Evolutionary conservation across 1,284 basidiomycete species (phyloP).

Genomic region (Naganishia sp.): DNA sequence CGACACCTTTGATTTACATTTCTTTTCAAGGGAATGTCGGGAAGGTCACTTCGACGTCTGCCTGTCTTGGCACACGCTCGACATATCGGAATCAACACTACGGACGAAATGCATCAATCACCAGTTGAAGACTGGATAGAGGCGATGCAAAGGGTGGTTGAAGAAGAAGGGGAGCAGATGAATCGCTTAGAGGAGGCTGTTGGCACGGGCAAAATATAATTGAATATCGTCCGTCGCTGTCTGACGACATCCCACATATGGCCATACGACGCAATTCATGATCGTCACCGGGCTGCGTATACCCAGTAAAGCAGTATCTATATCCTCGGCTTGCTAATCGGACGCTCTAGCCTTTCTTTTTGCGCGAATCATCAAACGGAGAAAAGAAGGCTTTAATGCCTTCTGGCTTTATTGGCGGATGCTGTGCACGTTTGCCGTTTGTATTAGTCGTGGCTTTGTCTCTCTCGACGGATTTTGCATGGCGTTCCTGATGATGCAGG

Average conservation of each 20-base stretch:
- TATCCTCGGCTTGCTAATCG: not conserved
- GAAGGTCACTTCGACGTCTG: constrained; percentile 80
- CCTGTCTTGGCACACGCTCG: constrained; percentile 88
- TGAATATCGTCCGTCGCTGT: too few relatives aligned
- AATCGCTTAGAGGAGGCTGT: constrained; percentile 29
- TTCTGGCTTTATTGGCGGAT: constrained; percentile 50
- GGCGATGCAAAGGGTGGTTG: constrained; percentile 73
- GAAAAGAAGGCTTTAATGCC: constrained; percentile 77
- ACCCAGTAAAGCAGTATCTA: too few relatives aligned
- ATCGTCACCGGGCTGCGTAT: not conserved
- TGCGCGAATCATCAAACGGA: constrained; percentile 12
- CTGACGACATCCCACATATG: not conserved
- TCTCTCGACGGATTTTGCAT: constrained; percentile 4
- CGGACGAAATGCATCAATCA: constrained; percentile 26
- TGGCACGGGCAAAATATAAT: constrained; percentile 29
- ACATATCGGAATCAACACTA: constrained; percentile 60
- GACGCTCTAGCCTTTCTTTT: not conserved
- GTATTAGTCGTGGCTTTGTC: constrained; percentile 11
- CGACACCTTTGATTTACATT: constrained; percentile 3
- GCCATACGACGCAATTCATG: not conserved
- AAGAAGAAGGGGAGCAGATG: constrained; percentile 40
- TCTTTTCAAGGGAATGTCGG: constrained; percentile 76
- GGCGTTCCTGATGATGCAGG: constrained; percentile 56
- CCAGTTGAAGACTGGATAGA: constrained; percentile 46
- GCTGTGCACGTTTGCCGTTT: constrained; percentile 51